Base-by-base conservation (phyloP, 2,329 filamentous ascomycete genomes). In the Colletotrichum sp. region DNA sequence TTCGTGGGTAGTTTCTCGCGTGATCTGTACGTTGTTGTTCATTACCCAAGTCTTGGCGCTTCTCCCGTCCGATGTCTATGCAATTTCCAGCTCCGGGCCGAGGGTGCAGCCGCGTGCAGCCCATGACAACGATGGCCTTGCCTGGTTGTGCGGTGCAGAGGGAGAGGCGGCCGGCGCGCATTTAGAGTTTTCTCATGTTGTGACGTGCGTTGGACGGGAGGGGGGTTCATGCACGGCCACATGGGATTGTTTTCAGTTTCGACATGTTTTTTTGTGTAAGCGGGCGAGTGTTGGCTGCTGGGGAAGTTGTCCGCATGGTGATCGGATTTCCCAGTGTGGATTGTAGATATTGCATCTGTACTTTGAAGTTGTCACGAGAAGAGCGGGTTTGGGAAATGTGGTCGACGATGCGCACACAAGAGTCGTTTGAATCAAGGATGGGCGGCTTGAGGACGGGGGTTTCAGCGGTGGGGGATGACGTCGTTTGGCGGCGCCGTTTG, bases 381-480 rank as follows among this genome's bases (percentile, higher is more conserved):
- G 61, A 16, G 15, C 25, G 22, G 34, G 28, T 61, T 30, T 34
- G 59, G 5, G 5, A 22, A 48, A 48, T n/a, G 44, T 48, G 28
- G 61, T 22, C 34, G 61, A 25, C n/a, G 15, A 59, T 19, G 55
- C 11, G 55, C 13, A 22, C 39, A 48, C 5, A 4, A 9, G 4
- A 39, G 28, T 57, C 22, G 39, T 22, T 15, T 19, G 27, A 19
- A 32, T 57, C 39, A 57, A 48, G 55, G 27, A 61, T 64, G 27
- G 15, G 19, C 27, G 28, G 36, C 57, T n/a, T 55, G 59, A 71
- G n/a, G 27, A 64, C n/a, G 25, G 57, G 22, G 44, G 68, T 65
- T 71, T 71, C 68, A 71, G 39, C n/a, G n/a, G 68, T 71, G 68
- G 30, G 39, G 60, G 59, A 71, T 71, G 68, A 65, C 59, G 68